Conservation (phyloP, 192 early-diverging fungal species). For the Kickxella alabastrina region DNA sequence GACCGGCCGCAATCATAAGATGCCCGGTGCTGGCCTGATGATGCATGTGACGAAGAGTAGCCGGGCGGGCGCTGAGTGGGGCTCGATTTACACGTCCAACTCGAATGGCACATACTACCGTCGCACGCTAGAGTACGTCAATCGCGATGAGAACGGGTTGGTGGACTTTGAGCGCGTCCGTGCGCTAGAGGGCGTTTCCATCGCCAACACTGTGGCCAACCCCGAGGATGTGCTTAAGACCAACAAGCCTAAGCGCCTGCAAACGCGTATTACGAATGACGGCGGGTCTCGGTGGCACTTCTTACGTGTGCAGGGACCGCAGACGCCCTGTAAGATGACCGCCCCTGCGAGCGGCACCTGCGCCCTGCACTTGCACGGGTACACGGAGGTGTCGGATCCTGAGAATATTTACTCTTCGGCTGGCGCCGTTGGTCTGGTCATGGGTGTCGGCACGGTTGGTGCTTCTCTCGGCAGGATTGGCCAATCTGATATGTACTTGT, state of each 20-base stretch:
- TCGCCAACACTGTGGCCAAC: slow-evolving; percentile 80
- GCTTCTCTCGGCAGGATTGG: slow-evolving; percentile 56
- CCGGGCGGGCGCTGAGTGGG: slow-evolving; percentile 61
- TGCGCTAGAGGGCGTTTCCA: slow-evolving; percentile 77
- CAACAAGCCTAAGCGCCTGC: slow-evolving; percentile 57
- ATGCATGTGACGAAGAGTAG: slow-evolving; percentile 63
- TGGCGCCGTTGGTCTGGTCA: slow-evolving; percentile 79
- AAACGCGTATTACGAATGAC: slow-evolving; percentile 71
- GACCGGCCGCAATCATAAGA: slow-evolving; percentile 28
- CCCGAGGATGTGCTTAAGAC: slow-evolving; percentile 53
- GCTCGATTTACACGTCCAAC: slow-evolving; percentile 87
- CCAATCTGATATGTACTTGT: slow-evolving; percentile 81
- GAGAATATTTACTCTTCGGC: slow-evolving; percentile 76
- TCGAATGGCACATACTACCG: slow-evolving; percentile 83
- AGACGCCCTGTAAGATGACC: slow-evolving; percentile 52
- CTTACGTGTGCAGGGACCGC: slow-evolving; percentile 29
- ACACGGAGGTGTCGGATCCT: slow-evolving; percentile 74
- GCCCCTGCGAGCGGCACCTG: slow-evolving; percentile 53
- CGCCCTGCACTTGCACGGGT: slow-evolving; percentile 79
- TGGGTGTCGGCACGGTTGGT: slow-evolving; percentile 94
- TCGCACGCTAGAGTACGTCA: slow-evolving; percentile 64
- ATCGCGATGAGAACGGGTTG: slow-evolving; percentile 66
- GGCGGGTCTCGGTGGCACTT: slow-evolving; percentile 73
- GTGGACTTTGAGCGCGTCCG: slow-evolving; percentile 91
- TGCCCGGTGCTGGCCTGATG: slow-evolving; percentile 56